These are phyloP conservation scores for Chlorella variabilis DNA, from an alignment of 163 green algal genomes.

Conservation along the genomic window DNA sequence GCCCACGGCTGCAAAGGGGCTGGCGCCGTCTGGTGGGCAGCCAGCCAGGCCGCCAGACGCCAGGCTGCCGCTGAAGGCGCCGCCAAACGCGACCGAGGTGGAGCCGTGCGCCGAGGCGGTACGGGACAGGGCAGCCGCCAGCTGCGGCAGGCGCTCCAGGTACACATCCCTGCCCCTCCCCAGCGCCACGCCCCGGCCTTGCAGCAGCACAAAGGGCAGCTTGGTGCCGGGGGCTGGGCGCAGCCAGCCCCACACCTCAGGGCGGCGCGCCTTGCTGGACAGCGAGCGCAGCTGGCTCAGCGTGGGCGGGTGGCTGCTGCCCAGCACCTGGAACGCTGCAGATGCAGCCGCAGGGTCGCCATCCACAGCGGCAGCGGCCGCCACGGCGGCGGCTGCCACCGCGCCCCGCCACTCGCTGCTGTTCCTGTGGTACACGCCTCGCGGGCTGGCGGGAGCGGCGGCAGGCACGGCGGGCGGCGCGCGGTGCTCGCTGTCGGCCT, in stretches of 20 bases:
- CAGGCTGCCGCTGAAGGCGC: neutral
- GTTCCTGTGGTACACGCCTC: too few species aligned
- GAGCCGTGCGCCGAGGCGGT: too few species aligned
- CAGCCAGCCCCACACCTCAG: constrained; percentile 67
- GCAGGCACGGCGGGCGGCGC: too few species aligned
- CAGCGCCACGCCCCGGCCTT: constrained; percentile 59
- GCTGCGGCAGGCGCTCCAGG: constrained; percentile 42
- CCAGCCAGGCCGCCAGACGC: neutral
- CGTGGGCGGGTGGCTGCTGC: neutral
- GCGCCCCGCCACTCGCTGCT: too few species aligned
- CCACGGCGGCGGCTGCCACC: too few species aligned
- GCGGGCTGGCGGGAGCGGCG: too few species aligned
- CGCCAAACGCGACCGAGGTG: neutral
- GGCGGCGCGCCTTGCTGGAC: too few species aligned
- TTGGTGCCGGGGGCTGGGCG: constrained; percentile 53
- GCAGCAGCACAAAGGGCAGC: constrained; percentile 70
- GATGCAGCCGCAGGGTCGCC: too few species aligned
- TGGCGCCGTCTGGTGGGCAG: neutral
- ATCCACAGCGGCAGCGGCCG: too few species aligned
- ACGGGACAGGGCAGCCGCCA: neutral
- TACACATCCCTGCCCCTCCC: constrained; percentile 60
- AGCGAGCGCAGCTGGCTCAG: neutral
- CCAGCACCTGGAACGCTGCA: too few species aligned
- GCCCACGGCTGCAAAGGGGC: neutral
- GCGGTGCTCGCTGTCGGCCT: too few species aligned